Percentiles rank a stretch among this genome's conserved stretches.
Conservation (phyloP, 2,329 filamentous ascomycete species). For the Aspergillus tamarii region DNA sequence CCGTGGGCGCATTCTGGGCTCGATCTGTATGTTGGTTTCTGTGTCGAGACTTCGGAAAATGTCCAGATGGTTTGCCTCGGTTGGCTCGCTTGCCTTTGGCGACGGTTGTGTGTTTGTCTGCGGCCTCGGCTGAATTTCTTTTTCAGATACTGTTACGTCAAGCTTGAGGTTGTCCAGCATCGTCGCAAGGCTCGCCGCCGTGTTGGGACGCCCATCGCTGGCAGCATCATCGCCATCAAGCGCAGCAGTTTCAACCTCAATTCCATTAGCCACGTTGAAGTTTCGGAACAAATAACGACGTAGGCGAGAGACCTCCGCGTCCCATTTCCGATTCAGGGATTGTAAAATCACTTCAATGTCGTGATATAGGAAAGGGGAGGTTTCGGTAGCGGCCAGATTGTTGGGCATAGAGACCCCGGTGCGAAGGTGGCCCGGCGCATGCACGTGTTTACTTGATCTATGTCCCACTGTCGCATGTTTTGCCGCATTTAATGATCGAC, state of each 20-base stretch:
- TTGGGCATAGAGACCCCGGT: conserved; percentile 14
- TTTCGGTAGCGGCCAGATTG: conserved; percentile 23
- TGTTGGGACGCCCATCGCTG: conserved; percentile 42
- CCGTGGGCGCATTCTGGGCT: conserved; percentile 27
- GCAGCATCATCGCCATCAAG: conserved; percentile 33
- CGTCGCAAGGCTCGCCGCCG: conserved; percentile 41
- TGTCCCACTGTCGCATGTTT: conserved; percentile 33
- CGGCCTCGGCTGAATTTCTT: conserved; percentile 29
- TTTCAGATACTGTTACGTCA: conserved; percentile 35
- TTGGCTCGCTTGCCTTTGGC: conserved; percentile 6
- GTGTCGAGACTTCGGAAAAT: conserved; percentile 23
- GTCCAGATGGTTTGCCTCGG: conserved; percentile 21
- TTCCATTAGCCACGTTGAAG: conserved; percentile 45
- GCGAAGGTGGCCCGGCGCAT: conserved; percentile 22
- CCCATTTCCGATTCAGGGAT: conserved; percentile 51
- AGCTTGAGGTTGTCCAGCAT: conserved; percentile 44
- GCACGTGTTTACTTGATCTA: conserved; percentile 37
- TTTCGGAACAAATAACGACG: conserved; percentile 51
- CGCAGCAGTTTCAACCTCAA: conserved; percentile 22
- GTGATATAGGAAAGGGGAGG: conserved; percentile 34
- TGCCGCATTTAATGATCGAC: conserved; percentile 47
- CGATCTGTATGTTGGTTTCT: conserved; percentile 22
- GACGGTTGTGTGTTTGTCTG: conserved; percentile 20
- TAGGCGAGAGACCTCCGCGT: conserved; percentile 46
- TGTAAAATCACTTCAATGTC: conserved; percentile 46